Evolutionary conservation across 2,329 filamentous ascomycete species (phyloP), one percentile per base, ranked within the genome.

Genomic region (Pseudogymnoascus sp.): DNA sequence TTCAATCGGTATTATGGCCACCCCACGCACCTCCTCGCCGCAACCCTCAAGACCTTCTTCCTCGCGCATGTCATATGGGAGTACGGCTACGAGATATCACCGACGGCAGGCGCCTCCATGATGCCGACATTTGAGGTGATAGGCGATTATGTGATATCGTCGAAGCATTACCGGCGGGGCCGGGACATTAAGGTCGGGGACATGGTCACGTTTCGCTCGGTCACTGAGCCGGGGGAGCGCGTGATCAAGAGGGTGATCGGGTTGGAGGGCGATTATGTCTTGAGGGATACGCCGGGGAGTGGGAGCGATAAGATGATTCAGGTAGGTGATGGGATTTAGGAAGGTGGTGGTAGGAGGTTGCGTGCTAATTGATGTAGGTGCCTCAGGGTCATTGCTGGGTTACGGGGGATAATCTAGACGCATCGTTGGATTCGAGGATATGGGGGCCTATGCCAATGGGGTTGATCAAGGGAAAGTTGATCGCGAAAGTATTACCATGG

Each of bases 351-450:
- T 29, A 25, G 41, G 38, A 9, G 48, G 63, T 6, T 65, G 35
- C 13, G 64, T 68, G 9, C 65, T 62, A 31, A n/a, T 62, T 59
- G 55, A 58, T 58, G 27, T 70, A 95, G 90, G 85, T 99, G 13
- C 94, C 94, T 0, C 80, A 89, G 71, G 94, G 94, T 1, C 94
- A 99, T 78, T 95, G 92, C 70, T 97, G 91, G 85, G 79, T 97
- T 5, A 84, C 86, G 2, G 94, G 94, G 2, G 94, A 99, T 74
- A 97, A 97, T 74, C 72, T 96, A 65, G 81, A 85, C 2, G 88
- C 84, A 70, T 97, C 92, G 25, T 80, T 91, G 66, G 94, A 99
- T 77, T 97, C 92, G 44, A 85, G 94, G 65, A 80, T 86, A 41
- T 96, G 89, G 76, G 94, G 94, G 0, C 91, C 94, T 0, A 73